Evolutionary conservation across 805 yeast species (phyloP), one percentile per base, ranked within the genome.

Genomic region (Cyberlindnera sargentensis): DNA sequence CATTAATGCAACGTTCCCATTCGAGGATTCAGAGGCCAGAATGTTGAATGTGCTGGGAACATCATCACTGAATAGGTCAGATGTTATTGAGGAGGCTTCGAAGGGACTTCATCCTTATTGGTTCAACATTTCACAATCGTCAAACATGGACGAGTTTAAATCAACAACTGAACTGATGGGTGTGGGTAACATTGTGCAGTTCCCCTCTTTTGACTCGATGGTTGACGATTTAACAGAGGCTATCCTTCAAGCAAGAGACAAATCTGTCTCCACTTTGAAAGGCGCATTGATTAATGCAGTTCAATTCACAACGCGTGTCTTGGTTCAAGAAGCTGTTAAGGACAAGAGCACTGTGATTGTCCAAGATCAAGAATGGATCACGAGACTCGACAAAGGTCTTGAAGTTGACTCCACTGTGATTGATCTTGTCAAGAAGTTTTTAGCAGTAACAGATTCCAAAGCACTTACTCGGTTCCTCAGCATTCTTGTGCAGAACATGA

Each of bases 41-140:
- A 53, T 76, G 37, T 64, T 87, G 33, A 81, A 88, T 56, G 61
- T 89, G 20, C 59, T 82, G 37, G 96, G 89, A 10, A 61, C 85
- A 5, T 64, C 75, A 23, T 55, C 71, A 9, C 61, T 58, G 2
- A 84, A 84, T 50, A 71, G 82, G 44, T 70, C 85, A 2, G 95
- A 87, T 51, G 78, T 86, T 0, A 67, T 82, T 3, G 95, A 88
- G 54, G 96, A 88, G 58, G 83, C 96, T 0, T 61, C 60, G 5
- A 78, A 77, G 48, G 97, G 97, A 0, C 64, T 91, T 28, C 80
- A 88, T 60, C 96, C 96, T 0, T 76, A 84, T 59, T 83, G 90
- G 87, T 84, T 80, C 57, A 73, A 73, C 37, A 63, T 82, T 4
- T 62, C 69, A 31, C 72, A 66, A 41, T 67, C 82, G 0, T 63